These are phyloP conservation scores for Blyttiomyces sp. DNA, from an alignment of 371 early-diverging fungal species.

Conservation along the genomic window DNA sequence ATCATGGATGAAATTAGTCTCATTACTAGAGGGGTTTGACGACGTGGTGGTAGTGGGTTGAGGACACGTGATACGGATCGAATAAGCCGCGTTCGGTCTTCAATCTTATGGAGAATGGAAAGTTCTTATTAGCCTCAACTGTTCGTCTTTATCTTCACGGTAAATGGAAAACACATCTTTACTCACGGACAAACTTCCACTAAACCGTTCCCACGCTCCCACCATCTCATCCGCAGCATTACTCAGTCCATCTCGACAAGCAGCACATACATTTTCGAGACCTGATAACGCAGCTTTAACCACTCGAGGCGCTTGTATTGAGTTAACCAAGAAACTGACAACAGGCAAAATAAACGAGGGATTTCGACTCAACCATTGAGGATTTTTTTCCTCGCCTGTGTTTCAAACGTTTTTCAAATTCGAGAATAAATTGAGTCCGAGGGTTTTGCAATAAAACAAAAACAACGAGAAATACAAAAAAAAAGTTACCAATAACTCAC, in stretches of 20 bases:
- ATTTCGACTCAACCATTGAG: slow-evolving; percentile 17
- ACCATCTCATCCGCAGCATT: slow-evolving; percentile 16
- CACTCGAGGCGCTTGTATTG: slow-evolving; percentile 2
- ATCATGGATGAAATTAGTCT: slow-evolving; percentile 10
- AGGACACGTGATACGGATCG: slow-evolving; percentile 16
- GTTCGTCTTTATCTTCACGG: too few species aligned
- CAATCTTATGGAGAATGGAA: too few species aligned
- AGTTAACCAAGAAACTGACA: slow-evolving; percentile 13
- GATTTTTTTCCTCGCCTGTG: slow-evolving; percentile 11
- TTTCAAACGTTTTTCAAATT: too few species aligned
- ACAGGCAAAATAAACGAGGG: slow-evolving; percentile 11
- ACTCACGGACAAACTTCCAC: background rate
- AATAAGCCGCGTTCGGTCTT: slow-evolving; percentile 15
- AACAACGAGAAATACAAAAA: too few species aligned
- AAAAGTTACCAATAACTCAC: too few species aligned
- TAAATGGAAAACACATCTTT: background rate
- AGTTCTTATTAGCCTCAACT: too few species aligned
- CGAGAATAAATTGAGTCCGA: too few species aligned
- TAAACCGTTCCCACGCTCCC: slow-evolving; percentile 18
- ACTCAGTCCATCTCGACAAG: slow-evolving; percentile 9
- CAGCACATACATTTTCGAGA: slow-evolving; percentile 12
- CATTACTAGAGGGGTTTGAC: slow-evolving; percentile 19
- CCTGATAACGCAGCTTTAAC: slow-evolving; percentile 9
- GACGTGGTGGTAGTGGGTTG: slow-evolving; percentile 16
- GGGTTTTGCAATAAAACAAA: too few species aligned